Percentiles rank a stretch among this genome's conserved stretches.
These are phyloP conservation scores for Ophiosphaerella korrae DNA, from an alignment of 2,329 filamentous ascomycete genomes.

Conservation along the genomic window DNA sequence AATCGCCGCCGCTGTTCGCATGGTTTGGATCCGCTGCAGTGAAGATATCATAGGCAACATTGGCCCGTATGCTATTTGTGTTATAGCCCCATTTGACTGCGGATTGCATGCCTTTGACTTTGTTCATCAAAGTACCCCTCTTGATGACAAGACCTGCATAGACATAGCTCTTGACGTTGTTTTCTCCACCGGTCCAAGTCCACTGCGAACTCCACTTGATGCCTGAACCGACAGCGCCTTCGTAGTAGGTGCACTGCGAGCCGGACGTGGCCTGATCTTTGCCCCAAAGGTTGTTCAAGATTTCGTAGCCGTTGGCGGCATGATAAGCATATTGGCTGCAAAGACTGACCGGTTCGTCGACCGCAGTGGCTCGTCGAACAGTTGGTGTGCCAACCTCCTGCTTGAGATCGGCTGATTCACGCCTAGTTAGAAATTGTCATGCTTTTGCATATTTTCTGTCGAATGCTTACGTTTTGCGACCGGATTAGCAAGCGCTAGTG, in stretches of 20 bases:
- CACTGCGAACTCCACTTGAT: slow-evolving; percentile 17
- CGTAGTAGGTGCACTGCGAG: slow-evolving; percentile 19
- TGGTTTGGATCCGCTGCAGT: slow-evolving; percentile 20
- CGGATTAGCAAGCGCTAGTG: neutral
- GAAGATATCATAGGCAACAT: slow-evolving; percentile 27
- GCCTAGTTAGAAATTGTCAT: neutral
- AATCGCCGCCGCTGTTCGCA: slow-evolving; percentile 21
- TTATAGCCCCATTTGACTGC: slow-evolving; percentile 18
- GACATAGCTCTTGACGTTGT: slow-evolving; percentile 26
- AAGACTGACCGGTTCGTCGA: neutral
- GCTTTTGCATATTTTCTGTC: neutral
- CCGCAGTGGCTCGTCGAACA: neutral
- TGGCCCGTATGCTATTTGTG: slow-evolving; percentile 9
- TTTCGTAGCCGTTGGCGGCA: slow-evolving; percentile 3
- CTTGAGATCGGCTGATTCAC: neutral
- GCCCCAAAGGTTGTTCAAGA: slow-evolving; percentile 8
- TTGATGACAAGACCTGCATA: slow-evolving; percentile 15
- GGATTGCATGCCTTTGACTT: slow-evolving; percentile 19
- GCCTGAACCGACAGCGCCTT: slow-evolving; percentile 10
- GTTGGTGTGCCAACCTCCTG: neutral
- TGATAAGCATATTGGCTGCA: slow-evolving; percentile 6
- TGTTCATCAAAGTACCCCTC: slow-evolving; percentile 10
- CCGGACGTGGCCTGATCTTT: slow-evolving; percentile 11
- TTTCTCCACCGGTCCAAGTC: slow-evolving; percentile 18
- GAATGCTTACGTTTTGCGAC: neutral